A percentile compares a stretch with the other conserved stretches of the same genome.
Conservation (phyloP, 768 basidiomycete species). For the Holtermannia corniformis region DNA sequence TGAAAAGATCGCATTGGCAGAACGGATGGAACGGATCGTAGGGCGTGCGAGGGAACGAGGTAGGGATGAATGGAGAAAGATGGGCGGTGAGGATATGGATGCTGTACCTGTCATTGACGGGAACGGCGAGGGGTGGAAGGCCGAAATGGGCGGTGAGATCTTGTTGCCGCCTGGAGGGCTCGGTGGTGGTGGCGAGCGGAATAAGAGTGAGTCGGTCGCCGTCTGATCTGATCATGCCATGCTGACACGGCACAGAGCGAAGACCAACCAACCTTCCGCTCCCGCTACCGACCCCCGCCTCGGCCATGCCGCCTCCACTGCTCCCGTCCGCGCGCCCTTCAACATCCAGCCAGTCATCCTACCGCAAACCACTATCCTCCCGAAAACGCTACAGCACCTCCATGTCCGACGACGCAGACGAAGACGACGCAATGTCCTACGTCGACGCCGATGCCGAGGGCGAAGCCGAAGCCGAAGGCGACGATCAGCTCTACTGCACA, state of each 20-base stretch:
- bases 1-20: slow-evolving; percentile 33
- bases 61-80: slow-evolving; percentile 34
- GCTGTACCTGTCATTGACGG: slow-evolving; percentile 13
- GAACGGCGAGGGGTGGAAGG: slow-evolving; percentile 2
- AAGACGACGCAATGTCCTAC: slow-evolving; percentile 45
- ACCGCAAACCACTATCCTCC: slow-evolving; percentile 6
- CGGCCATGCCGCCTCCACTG: slow-evolving; percentile 10
- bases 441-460: slow-evolving; percentile 50
- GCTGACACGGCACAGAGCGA: slow-evolving; percentile 18
- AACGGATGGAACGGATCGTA: slow-evolving; percentile 30
- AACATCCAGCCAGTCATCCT: slow-evolving; percentile 15
- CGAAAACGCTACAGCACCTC: slow-evolving; percentile 5
- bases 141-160: slow-evolving; percentile 22
- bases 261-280: slow-evolving; percentile 23
- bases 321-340: slow-evolving; percentile 9
- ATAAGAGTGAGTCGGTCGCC: slow-evolving; percentile 26
- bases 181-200: slow-evolving; percentile 18
- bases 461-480: slow-evolving; percentile 49
- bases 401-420: slow-evolving; percentile 14
- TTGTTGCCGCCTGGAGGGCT: slow-evolving; percentile 23
- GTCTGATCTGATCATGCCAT: neutral
- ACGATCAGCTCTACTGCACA: slow-evolving; percentile 66
- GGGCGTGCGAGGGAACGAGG: slow-evolving; percentile 31
- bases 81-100: slow-evolving; percentile 33
- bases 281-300: slow-evolving; percentile 9